Conservation (phyloP, 2,329 filamentous ascomycete genomes). For the Onygena corvina region DNA sequence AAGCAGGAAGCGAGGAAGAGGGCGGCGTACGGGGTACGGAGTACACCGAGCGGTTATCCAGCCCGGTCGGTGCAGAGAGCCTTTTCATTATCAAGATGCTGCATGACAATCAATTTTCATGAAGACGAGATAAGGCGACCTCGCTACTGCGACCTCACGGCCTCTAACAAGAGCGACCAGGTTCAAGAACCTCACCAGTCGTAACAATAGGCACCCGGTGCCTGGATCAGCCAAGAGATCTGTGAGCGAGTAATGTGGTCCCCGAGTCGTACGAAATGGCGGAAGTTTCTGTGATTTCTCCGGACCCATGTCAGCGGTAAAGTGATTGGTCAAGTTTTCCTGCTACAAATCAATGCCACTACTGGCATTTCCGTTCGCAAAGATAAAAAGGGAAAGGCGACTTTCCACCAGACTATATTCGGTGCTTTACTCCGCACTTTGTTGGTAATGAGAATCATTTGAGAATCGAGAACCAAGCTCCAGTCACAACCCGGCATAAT, state of each 20-base stretch:
- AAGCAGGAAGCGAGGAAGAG: background rate
- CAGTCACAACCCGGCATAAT: no score
- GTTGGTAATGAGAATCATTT: no score
- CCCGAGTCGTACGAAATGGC: conserved; percentile 4
- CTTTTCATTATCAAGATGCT: no score
- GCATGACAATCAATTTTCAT: background rate
- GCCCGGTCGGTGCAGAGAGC: no score
- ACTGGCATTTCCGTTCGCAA: no score
- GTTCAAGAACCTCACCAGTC: background rate
- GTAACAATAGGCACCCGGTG: background rate
- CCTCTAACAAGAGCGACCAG: background rate
- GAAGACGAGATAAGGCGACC: background rate
- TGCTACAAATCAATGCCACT: no score
- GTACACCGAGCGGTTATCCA: no score
- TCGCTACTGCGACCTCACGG: conserved; percentile 4
- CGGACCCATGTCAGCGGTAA: background rate
- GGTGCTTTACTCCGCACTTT: no score
- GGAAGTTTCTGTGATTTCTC: background rate
- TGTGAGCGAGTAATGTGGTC: background rate
- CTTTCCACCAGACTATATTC: no score
- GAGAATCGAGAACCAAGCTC: no score
- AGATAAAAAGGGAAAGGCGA: no score
- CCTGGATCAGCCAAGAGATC: conserved; percentile 3
- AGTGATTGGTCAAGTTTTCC: conserved; percentile 3
- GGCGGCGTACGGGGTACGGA: no score